Evolutionary conservation across 2,329 filamentous ascomycete genomes (phyloP), one percentile per base, ranked within the genome.

Genomic region (Pseudopithomyces maydicus): DNA sequence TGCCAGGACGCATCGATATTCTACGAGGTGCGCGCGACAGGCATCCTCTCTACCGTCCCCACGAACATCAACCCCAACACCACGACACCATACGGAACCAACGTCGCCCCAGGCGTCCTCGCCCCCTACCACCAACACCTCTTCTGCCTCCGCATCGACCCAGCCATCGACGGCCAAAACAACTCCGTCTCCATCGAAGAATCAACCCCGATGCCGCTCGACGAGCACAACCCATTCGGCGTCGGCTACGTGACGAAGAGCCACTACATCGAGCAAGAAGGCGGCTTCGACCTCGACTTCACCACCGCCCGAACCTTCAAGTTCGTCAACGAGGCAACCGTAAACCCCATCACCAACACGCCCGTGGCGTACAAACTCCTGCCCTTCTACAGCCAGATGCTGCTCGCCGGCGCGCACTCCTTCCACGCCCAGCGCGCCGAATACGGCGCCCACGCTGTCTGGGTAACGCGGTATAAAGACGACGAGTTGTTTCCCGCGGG

Each of bases 291-390:
- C 45, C 59, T 68, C 8, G 57, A 65, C 39, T 32, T 64, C 6
- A 56, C 46, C 12, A 62, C 54, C 26, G 63, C 71, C 56, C 77
- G 82, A 1, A 69, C 77, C 6, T 75, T 84, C 57, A 81, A 81
- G 57, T 69, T 85, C 36, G 77, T 84, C 62, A 84, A 83, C 58
- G 66, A 75, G 7, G 68, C 61, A 14, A 77, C 77, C 60, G 76
- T 71, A 52, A 85, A 85, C 57, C 66, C 67, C 1, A 71, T 82
- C 22, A 83, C 81, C 8, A 79, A 80, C n/a, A 80, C 78, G 55
- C 77, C 78, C 6, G 75, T 84, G 0, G 82, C 76, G 0, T 85
- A 83, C 70, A 83, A 82, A 64, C 71, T 85, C 32, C 60, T 77
- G 2, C 79, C 80, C 8, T 62, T 51, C 4, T 58, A 63, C 38